These are phyloP conservation scores for Amborella trichopoda DNA, from an alignment of 164 flowering plant genomes.

Conservation along the genomic window DNA sequence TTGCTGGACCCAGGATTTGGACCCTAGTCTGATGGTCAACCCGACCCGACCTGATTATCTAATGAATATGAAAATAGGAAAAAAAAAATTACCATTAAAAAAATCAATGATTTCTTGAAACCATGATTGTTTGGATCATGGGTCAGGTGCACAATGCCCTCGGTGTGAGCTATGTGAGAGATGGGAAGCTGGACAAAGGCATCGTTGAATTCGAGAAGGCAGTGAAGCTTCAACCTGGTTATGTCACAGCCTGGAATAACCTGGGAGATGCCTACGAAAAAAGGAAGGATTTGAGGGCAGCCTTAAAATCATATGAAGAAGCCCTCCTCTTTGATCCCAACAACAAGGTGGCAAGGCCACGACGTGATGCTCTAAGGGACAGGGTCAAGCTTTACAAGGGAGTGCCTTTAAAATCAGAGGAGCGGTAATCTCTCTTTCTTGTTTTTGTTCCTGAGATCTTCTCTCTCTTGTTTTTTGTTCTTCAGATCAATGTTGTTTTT, in stretches of 20 bases:
- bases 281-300: constrained; percentile 61
- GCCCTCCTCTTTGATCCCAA: constrained; percentile 86
- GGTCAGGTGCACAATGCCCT: constrained; percentile 88
- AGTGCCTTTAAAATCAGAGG: constrained; percentile 54
- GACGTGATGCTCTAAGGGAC: constrained; percentile 63
- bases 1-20: too few species aligned
- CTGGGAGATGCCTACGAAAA: constrained; percentile 93
- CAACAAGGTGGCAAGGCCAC: constrained; percentile 74
- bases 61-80: too few species aligned
- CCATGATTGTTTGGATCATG: too few species aligned
- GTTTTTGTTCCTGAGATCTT: not conserved
- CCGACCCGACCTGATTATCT: too few species aligned
- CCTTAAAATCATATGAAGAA: constrained; percentile 86
- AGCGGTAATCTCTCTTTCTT: constrained; percentile 22
- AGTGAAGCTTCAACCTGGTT: constrained; percentile 90
- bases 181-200: constrained; percentile 75
- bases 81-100: too few species aligned
- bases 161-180: constrained; percentile 71
- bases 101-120: too few species aligned
- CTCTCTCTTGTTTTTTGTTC: too few species aligned
- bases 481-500: too few species aligned
- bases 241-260: constrained; percentile 96
- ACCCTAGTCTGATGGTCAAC: too few species aligned
- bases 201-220: constrained; percentile 71
- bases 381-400: constrained; percentile 57